Conservation (phyloP, 78 protist species). For the Dictyostelium citrinum region DNA sequence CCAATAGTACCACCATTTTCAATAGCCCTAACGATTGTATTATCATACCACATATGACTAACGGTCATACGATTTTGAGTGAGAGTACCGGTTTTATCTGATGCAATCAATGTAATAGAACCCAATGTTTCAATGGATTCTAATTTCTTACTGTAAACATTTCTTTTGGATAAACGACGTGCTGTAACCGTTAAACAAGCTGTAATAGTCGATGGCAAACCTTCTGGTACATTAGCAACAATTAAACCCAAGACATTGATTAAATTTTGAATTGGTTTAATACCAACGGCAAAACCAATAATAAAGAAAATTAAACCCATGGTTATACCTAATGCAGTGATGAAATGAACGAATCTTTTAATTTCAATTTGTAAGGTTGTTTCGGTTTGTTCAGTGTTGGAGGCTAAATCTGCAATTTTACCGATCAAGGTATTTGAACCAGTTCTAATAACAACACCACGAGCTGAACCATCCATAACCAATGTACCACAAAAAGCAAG, state of each 20-base stretch:
- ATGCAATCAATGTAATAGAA: conserved; percentile 89
- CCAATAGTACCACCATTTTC: conserved; percentile 24
- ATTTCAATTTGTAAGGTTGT: conserved; percentile 88
- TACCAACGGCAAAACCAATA: conserved; percentile 59
- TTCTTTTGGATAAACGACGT: conserved; percentile 76
- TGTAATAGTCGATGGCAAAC: conserved; percentile 90
- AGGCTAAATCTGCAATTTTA: conserved; percentile 80
- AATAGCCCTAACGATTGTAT: conserved; percentile 40
- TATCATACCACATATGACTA: conserved; percentile 80
- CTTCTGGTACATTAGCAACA: conserved; percentile 95
- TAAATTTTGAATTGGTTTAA: conserved; percentile 65
- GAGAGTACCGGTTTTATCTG: conserved; percentile 98
- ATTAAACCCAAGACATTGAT: conserved; percentile 85
- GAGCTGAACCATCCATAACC: conserved; percentile 88
- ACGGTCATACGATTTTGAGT: conserved; percentile 89
- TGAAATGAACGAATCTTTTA: conserved; percentile 29
- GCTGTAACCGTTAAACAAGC: conserved; percentile 89
- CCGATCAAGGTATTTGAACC: conserved; percentile 94
- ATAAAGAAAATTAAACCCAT: conserved; percentile 65
- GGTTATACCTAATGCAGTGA: conserved; percentile 30
- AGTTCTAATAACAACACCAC: conserved; percentile 84
- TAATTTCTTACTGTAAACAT: conserved; percentile 88
- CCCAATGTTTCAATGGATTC: conserved; percentile 96
- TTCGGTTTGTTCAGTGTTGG: conserved; percentile 55
- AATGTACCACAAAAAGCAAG: conserved; percentile 87